Percentiles rank a stretch among this genome's conserved stretches.
Conservation (phyloP, 305 asterid genomes). For the Solanum aculeatissimum region DNA sequence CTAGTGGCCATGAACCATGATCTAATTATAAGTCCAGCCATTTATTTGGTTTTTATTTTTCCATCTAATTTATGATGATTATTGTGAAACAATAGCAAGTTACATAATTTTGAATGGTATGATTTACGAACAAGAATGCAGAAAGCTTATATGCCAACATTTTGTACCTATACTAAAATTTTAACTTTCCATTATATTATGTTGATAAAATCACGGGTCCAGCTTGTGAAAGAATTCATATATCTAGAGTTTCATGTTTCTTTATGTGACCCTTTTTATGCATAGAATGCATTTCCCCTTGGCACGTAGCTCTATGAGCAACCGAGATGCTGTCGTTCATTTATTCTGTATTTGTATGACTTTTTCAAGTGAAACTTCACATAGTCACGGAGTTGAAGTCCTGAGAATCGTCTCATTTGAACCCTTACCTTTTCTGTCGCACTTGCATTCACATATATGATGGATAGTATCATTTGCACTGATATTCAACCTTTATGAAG, state of each 20-base stretch:
- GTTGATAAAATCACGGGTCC: background rate
- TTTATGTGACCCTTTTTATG: background rate
- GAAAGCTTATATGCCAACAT: background rate
- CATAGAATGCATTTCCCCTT: background rate
- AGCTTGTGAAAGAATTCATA: background rate
- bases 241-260: background rate
- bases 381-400: background rate
- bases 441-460: background rate
- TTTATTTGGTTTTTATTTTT: background rate
- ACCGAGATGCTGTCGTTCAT: background rate
- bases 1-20: background rate
- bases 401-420: background rate
- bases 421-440: background rate
- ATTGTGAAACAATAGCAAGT: background rate
- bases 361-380: background rate
- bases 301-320: background rate
- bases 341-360: background rate
- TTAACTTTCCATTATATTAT: background rate
- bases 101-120: background rate
- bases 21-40: background rate
- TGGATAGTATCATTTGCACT: background rate
- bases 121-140: background rate
- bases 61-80: background rate
- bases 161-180: background rate
- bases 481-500: background rate